Evolutionary conservation across 768 basidiomycete genomes (phyloP).

Genomic region (Lactifluus piperatus): DNA sequence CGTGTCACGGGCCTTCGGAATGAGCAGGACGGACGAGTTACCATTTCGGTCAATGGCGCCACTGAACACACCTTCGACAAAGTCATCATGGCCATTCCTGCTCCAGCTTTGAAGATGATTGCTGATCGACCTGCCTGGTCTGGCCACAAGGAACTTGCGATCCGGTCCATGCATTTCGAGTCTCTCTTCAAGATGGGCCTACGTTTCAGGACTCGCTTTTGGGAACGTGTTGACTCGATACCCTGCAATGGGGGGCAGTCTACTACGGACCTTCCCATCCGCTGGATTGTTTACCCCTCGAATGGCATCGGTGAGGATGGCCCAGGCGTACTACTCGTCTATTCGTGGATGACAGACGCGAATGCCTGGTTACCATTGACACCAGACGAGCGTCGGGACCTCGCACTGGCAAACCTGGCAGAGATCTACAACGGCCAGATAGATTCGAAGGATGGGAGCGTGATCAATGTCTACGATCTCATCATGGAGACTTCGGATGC

Average conservation of each 20-base stretch:
- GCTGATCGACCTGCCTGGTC: slow-evolving; percentile 21
- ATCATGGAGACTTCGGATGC: slow-evolving; percentile 21
- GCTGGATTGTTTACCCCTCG: slow-evolving; percentile 19
- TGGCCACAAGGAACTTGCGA: slow-evolving; percentile 19
- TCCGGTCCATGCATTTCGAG: slow-evolving; percentile 23
- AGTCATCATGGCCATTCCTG: slow-evolving; percentile 22
- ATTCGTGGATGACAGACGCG: slow-evolving; percentile 25
- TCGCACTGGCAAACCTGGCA: slow-evolving; percentile 21
- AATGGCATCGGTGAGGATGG: slow-evolving; percentile 19
- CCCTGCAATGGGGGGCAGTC: slow-evolving; percentile 17
- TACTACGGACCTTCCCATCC: slow-evolving; percentile 19
- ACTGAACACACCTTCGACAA: slow-evolving; percentile 19
- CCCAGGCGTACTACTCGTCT: slow-evolving; percentile 24
- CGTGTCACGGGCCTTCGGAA: slow-evolving; percentile 19
- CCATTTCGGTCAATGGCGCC: slow-evolving; percentile 1
- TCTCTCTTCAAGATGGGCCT: slow-evolving; percentile 23
- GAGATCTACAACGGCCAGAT: slow-evolving; percentile 19
- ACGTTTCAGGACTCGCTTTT: slow-evolving; percentile 22
- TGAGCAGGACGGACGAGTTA: slow-evolving; percentile 11
- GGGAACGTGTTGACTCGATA: slow-evolving; percentile 11
- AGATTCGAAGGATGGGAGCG: slow-evolving; percentile 10
- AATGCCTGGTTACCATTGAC: slow-evolving; percentile 20
- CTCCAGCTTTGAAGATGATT: slow-evolving; percentile 23
- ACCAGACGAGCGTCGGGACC: slow-evolving; percentile 15
- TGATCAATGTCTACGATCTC: slow-evolving; percentile 20